phyloP scores from a whole-genome alignment of 306 rosid genomes.

The Hippophae tibetana region DNA sequence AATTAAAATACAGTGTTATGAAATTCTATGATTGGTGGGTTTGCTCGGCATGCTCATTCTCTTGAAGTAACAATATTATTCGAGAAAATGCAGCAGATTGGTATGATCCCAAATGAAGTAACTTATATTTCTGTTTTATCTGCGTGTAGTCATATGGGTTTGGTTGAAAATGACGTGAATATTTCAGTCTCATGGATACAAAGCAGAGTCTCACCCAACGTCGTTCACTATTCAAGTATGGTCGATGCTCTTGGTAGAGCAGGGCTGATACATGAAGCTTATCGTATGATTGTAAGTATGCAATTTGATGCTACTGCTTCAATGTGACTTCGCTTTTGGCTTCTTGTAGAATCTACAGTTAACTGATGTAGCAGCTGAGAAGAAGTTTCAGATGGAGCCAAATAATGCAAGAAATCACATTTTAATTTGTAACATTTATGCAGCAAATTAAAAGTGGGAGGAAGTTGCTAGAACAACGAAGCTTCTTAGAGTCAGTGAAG shows the following conservation, averaged over 20 bases:
- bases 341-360: constrained; percentile 43
- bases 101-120: constrained; percentile 49
- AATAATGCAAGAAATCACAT: constrained; percentile 43
- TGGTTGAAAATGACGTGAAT: constrained; percentile 23
- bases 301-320: constrained; percentile 43
- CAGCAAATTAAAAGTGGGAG: constrained; percentile 14
- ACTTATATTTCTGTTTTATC: constrained; percentile 67
- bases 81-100: constrained; percentile 44
- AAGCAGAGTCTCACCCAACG: constrained; percentile 40
- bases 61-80: constrained; percentile 52
- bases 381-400: constrained; percentile 44
- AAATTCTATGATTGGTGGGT: constrained; percentile 64
- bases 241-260: constrained; percentile 45
- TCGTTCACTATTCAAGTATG: constrained; percentile 41
- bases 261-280: constrained; percentile 44
- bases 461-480: not conserved
- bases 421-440: constrained; percentile 32
- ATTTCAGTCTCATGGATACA: not conserved
- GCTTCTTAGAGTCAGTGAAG: not conserved
- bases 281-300: constrained; percentile 36
- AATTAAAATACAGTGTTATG: constrained; percentile 41
- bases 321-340: constrained; percentile 59
- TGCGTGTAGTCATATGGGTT: constrained; percentile 58
- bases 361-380: constrained; percentile 39
- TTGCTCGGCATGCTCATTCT: constrained; percentile 68